Evolutionary conservation across 208 protist species (phyloP), one percentile per base, ranked within the genome.

Genomic region (Trypanosoma vivax): DNA sequence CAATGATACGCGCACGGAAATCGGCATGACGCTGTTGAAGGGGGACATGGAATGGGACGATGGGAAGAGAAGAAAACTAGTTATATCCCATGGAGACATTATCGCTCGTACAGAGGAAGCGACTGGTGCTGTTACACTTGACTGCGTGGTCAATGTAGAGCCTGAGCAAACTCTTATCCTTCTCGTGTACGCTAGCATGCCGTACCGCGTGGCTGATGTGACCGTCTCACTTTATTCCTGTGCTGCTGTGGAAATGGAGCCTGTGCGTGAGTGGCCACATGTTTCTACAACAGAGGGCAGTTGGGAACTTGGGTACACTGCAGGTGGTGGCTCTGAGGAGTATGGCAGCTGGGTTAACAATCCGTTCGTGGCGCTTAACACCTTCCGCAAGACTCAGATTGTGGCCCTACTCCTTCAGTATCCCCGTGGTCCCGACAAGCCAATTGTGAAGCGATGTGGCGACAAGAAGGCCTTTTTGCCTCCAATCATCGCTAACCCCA

Each of bases 311-410:
- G 89, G 89, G 25, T 71, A 65, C 40, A 92, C 73, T 7, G 84
- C 86, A 11, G 89, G 83, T 13, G 89, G 89, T 21, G 78, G 72
- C 30, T 70, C 86, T 18, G 51, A 35, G 13, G 48, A 76, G 48
- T 81, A 62, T 66, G 58, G 73, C 2, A 91, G 67, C 56, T 96
- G 86, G 84, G 82, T 90, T 40, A 92, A 93, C 70, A 96, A 96
- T 62, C 89, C 89, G 0, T 92, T 92, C 59, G 70, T 84, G 33
- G 76, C 67, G 18, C 61, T 94, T 9, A 65, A 76, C 23, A 74
- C 76, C 23, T 67, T 80, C 37, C 78, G 77, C 5, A 71, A 49
- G 3, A 92, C 89, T 24, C 43, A 57, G 24, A 57, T 92, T 14
- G 78, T 90, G n/a, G 72, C 77, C 7, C 47, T 92, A 10, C 72